phyloP scores from a whole-genome alignment of 495 filamentous ascomycete species.

The Pseudoneurospora amorphoporcata region DNA sequence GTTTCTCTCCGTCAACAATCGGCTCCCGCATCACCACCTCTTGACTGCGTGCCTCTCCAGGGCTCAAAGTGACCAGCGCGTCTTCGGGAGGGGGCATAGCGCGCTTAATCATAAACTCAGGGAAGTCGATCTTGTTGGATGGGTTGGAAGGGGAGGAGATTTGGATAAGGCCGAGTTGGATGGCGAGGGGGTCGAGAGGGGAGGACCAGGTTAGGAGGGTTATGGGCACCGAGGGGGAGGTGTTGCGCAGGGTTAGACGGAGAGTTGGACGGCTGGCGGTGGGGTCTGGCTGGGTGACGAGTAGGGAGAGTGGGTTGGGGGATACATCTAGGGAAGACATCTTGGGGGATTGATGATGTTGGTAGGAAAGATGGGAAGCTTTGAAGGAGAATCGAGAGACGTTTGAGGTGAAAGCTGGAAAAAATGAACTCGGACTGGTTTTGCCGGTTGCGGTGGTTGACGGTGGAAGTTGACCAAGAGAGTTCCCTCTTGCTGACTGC shows the following conservation, averaged over 20 bases:
- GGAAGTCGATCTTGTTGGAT: constrained; percentile 23
- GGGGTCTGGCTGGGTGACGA: not conserved
- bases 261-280: constrained; percentile 10
- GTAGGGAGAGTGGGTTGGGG: not conserved
- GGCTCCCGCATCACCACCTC: not conserved
- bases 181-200: constrained; percentile 38
- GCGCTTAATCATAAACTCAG: constrained; percentile 35
- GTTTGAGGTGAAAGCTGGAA: not conserved
- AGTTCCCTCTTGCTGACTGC: not conserved
- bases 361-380: not conserved
- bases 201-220: constrained; percentile 41
- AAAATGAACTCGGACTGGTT: not conserved
- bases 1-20: not conserved
- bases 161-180: constrained; percentile 36
- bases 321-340: not conserved
- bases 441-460: not conserved
- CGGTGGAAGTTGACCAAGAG: not conserved
- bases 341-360: not conserved
- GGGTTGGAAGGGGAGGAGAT: constrained; percentile 21
- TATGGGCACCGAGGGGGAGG: constrained; percentile 22
- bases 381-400: not conserved
- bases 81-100: constrained; percentile 31
- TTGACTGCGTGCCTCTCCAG: constrained; percentile 5
- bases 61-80: constrained; percentile 33
- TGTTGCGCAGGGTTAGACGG: constrained; percentile 33